Evolutionary conservation across 139 green algal species (phyloP).

Genomic region (Chlamydomonas sphaeroides): DNA sequence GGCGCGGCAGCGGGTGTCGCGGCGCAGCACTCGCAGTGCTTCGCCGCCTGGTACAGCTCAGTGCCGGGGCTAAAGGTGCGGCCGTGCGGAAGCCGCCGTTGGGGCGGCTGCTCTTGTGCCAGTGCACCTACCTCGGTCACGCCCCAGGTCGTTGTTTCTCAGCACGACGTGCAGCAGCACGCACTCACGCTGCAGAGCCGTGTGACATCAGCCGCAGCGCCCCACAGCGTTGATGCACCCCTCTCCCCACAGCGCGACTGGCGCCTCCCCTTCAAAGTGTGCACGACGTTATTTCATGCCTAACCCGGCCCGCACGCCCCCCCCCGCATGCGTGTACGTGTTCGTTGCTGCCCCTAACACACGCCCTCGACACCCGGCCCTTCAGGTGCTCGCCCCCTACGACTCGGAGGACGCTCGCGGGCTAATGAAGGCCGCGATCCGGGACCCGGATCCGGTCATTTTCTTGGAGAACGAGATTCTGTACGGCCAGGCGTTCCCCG

Average conservation of each 20-base stretch:
- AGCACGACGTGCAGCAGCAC: no score
- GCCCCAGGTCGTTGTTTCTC: no score
- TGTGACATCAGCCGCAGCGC: no score
- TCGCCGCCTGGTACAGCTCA: constrained; percentile 95
- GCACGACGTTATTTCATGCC: no score
- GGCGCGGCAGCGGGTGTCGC: constrained; percentile 95
- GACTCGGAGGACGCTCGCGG: constrained; percentile 93
- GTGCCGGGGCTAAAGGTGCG: constrained; percentile 95
- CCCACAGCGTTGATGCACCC: no score
- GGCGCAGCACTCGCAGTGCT: constrained; percentile 98
- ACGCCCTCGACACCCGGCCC: not conserved
- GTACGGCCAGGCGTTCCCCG: constrained; percentile 92
- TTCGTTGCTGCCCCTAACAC: not conserved
- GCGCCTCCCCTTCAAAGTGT: no score
- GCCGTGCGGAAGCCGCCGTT: no score
- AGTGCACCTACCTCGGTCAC: no score
- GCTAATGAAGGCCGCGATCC: constrained; percentile 96
- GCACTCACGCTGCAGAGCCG: no score
- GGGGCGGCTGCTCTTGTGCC: no score
- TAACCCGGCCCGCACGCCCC: no score
- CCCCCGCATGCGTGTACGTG: no score
- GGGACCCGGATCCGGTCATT: constrained; percentile 96
- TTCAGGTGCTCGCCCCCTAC: constrained; percentile 94
- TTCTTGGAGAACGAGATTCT: constrained; percentile 99
- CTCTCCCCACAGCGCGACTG: not conserved